phyloP scores from a whole-genome alignment of 31 red algal species.

The Porphyra umbilicalis region DNA sequence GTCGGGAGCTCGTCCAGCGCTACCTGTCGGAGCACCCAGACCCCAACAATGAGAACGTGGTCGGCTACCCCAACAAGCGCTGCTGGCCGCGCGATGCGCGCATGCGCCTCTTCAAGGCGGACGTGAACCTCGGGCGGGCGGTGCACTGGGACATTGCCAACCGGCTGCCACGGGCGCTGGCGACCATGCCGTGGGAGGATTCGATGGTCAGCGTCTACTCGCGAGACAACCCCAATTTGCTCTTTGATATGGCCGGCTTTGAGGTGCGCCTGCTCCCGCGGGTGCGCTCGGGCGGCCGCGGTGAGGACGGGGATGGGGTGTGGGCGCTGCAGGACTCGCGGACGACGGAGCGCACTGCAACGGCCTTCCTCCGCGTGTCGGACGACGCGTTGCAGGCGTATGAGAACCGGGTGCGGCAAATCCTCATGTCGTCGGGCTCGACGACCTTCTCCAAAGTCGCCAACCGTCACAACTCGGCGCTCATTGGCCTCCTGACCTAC shows the following conservation, averaged over 20 bases:
- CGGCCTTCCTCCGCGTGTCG: conserved; percentile 66
- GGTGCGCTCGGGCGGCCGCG: conserved; percentile 42
- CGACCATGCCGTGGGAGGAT: conserved; percentile 54
- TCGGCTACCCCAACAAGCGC: conserved; percentile 85
- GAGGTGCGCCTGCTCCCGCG: conserved; percentile 84
- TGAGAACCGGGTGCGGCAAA: conserved; percentile 78
- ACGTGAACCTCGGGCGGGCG: conserved; percentile 86
- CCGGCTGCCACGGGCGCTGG: conserved; percentile 65
- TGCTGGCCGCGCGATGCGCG: conserved; percentile 94
- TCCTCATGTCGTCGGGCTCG: conserved; percentile 88
- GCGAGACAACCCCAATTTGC: conserved; percentile 75
- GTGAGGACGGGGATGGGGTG: conserved; percentile 50
- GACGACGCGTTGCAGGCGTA: conserved; percentile 47
- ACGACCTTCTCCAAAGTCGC: conserved; percentile 97
- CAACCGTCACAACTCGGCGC: conserved; percentile 82
- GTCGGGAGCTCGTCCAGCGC: conserved; percentile 66
- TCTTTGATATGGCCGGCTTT: conserved; percentile 93
- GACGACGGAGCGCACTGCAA: conserved; percentile 84
- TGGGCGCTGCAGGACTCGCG: conserved; percentile 79
- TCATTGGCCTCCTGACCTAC: conserved; percentile 85
- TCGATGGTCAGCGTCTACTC: conserved; percentile 91
- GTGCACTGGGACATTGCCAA: conserved; percentile 96
- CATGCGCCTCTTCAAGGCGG: conserved; percentile 88
- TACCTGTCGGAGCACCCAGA: conserved; percentile 85
- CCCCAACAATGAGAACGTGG: conserved; percentile 94